Evolutionary conservation across 441 rosid genomes (phyloP).

Genomic region (Macaranga tanarius): DNA sequence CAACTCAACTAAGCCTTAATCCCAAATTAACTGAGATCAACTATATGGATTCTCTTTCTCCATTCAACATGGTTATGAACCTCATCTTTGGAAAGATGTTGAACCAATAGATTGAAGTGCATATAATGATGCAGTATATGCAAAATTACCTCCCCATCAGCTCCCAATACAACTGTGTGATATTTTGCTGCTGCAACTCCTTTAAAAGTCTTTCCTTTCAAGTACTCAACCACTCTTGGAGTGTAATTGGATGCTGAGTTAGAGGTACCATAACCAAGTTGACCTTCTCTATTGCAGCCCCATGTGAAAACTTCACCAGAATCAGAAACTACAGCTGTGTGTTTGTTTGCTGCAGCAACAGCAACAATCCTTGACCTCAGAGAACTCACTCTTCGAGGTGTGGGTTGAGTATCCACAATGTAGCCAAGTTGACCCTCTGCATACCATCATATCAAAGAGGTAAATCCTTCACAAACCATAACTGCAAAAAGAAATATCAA

Average conservation of each 20-base stretch:
- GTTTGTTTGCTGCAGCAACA: conserved; percentile 98
- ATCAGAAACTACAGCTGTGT: conserved; percentile 90
- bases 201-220: conserved; percentile 73
- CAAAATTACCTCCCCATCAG: conserved; percentile 81
- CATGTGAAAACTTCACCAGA: conserved; percentile 96
- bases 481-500: conserved; percentile 4
- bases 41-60: too few species aligned
- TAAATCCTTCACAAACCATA: conserved; percentile 18
- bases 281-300: conserved; percentile 99
- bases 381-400: conserved; percentile 90
- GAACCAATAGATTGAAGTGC: too few species aligned
- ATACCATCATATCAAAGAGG: conserved; percentile 32
- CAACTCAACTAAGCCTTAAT: neutral
- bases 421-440: conserved; percentile 99
- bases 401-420: conserved; percentile 94
- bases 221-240: conserved; percentile 88
- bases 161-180: conserved; percentile 81
- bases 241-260: conserved; percentile 96
- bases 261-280: conserved; percentile 98
- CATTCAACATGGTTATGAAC: too few species aligned
- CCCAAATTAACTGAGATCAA: too few species aligned
- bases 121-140: neutral
- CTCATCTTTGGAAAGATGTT: too few species aligned
- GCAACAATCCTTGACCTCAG: conserved; percentile 71
- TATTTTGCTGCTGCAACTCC: conserved; percentile 81